These are phyloP conservation scores for Euphrasia arctica DNA, from an alignment of 305 asterid species.

Conservation along the genomic window DNA sequence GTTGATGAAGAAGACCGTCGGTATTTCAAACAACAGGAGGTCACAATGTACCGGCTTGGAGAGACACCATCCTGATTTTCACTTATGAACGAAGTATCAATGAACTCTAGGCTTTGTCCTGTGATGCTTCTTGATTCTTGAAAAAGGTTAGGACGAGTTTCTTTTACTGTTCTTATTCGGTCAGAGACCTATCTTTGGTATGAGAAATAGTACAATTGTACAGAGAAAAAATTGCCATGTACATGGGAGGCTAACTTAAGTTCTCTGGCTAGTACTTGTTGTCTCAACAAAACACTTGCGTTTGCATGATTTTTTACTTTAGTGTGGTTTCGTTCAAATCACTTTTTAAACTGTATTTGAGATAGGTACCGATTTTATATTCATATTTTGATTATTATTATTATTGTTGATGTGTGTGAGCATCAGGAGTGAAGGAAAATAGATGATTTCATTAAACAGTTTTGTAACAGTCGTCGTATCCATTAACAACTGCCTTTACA, in stretches of 20 bases:
- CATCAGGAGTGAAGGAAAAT: too few relatives aligned
- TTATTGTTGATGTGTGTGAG: too few relatives aligned
- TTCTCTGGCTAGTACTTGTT: too few relatives aligned
- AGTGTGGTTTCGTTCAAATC: too few relatives aligned
- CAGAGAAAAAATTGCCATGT: not conserved
- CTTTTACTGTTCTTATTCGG: not conserved
- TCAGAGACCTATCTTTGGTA: slow-evolving; percentile 13
- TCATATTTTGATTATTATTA: too few relatives aligned
- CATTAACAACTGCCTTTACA: not conserved
- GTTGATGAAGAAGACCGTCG: slow-evolving; percentile 97
- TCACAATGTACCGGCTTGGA: slow-evolving; percentile 73
- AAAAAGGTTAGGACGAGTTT: slow-evolving; percentile 11
- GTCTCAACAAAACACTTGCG: too few relatives aligned
- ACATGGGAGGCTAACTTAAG: not conserved
- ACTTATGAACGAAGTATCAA: not conserved
- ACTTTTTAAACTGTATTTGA: too few relatives aligned
- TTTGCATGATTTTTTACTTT: too few relatives aligned
- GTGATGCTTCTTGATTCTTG: too few relatives aligned
- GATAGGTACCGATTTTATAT: too few relatives aligned
- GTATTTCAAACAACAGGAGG: slow-evolving; percentile 92
- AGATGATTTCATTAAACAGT: not conserved
- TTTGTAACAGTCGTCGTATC: slow-evolving; percentile 5
- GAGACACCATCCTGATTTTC: slow-evolving; percentile 49
- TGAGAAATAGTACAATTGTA: slow-evolving; percentile 6
- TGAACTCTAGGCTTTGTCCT: slow-evolving; percentile 5